phyloP scores from a whole-genome alignment of 2,329 filamentous ascomycete genomes.

The Aspergillus sp. region DNA sequence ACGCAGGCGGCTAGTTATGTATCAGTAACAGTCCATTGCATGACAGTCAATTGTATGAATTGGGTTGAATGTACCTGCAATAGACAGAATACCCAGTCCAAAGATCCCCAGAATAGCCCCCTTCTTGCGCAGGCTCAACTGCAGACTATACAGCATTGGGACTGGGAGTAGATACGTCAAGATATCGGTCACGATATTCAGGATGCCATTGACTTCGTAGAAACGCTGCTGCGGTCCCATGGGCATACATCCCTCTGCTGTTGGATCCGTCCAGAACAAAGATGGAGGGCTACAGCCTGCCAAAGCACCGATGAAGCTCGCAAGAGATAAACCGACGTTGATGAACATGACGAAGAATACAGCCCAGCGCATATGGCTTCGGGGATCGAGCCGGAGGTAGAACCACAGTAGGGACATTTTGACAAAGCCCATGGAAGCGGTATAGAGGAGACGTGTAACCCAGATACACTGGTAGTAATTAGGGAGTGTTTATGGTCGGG shows the following conservation, averaged over 20 bases:
- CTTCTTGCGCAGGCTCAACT: slow-evolving; percentile 12
- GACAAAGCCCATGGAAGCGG: neutral
- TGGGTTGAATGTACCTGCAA: slow-evolving; percentile 6
- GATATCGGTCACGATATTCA: slow-evolving; percentile 18
- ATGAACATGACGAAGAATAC: slow-evolving; percentile 1
- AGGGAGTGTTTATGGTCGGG: too few species aligned
- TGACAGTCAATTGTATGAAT: too few species aligned
- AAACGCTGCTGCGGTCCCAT: slow-evolving; percentile 11
- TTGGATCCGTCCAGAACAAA: neutral
- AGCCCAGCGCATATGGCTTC: neutral
- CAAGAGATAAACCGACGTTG: neutral
- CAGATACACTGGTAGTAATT: neutral
- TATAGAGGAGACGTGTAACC: neutral
- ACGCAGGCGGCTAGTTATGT: slow-evolving; percentile 13
- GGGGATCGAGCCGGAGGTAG: slow-evolving; percentile 1
- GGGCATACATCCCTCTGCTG: slow-evolving; percentile 10
- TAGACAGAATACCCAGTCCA: slow-evolving; percentile 13
- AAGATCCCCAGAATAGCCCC: slow-evolving; percentile 12
- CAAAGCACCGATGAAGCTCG: slow-evolving; percentile 1
- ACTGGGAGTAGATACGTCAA: slow-evolving; percentile 15
- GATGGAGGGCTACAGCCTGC: neutral
- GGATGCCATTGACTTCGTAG: slow-evolving; percentile 17
- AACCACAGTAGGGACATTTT: slow-evolving; percentile 1
- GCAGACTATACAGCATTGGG: slow-evolving; percentile 14
- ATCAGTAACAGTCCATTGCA: neutral